A percentile compares a stretch with the other conserved stretches of the same genome.
phyloP scores from a whole-genome alignment of 2,329 filamentous ascomycete genomes.

The Colletotrichum tanaceti region DNA sequence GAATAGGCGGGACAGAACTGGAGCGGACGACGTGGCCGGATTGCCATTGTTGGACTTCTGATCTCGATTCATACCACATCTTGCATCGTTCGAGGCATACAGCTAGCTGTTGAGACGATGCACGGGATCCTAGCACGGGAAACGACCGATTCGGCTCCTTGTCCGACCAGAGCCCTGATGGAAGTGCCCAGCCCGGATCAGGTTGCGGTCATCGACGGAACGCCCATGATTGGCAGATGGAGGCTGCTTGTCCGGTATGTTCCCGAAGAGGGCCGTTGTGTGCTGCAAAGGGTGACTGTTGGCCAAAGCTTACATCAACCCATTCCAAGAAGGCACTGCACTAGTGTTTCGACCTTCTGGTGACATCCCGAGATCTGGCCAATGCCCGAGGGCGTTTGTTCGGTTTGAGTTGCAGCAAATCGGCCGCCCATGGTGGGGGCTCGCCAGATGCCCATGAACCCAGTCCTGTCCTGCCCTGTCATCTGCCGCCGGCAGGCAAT shows the following conservation, averaged over 20 bases:
- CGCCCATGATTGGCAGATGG: conserved; percentile 25
- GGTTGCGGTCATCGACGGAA: conserved; percentile 22
- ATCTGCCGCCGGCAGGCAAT: conserved; percentile 34
- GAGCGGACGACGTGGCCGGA: not conserved
- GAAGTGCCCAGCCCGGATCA: conserved; percentile 21
- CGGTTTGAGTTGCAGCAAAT: conserved; percentile 39
- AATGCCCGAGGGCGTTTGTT: conserved; percentile 25
- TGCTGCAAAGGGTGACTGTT: conserved; percentile 26
- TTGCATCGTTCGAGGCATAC: conserved; percentile 22
- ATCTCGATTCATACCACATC: conserved; percentile 19
- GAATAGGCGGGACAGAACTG: not conserved
- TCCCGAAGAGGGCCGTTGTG: conserved; percentile 23
- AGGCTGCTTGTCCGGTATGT: conserved; percentile 27
- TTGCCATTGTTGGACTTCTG: not conserved
- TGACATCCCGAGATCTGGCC: conserved; percentile 38
- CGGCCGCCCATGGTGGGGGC: conserved; percentile 17
- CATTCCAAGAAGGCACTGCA: conserved; percentile 28
- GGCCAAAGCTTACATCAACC: conserved; percentile 39
- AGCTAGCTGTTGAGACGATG: conserved; percentile 21
- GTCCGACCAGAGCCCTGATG: conserved; percentile 20
- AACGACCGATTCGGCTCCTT: conserved; percentile 13
- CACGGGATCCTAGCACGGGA: conserved; percentile 34
- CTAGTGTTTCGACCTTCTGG: conserved; percentile 38
- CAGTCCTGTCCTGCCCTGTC: conserved; percentile 16
- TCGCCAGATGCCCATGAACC: conserved; percentile 30